phyloP scores from a whole-genome alignment of 2,329 filamentous ascomycete genomes.

The Metarhizium humberi region DNA sequence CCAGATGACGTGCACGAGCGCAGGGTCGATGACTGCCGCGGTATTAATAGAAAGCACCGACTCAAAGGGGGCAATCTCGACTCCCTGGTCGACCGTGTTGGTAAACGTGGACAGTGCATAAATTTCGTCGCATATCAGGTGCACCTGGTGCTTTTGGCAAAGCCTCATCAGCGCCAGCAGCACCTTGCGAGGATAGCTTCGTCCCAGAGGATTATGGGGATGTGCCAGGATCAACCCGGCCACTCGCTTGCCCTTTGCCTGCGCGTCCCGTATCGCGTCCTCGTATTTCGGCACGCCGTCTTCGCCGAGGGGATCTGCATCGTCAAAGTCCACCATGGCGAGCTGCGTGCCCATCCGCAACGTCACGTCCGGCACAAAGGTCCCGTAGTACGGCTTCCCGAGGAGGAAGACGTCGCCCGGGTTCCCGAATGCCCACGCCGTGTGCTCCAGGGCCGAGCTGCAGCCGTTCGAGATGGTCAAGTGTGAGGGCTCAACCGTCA shows the following conservation, averaged over 20 bases:
- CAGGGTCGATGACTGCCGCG: constrained; percentile 34
- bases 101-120: constrained; percentile 43
- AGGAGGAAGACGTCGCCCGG: constrained; percentile 31
- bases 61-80: constrained; percentile 26
- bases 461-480: constrained; percentile 30
- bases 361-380: constrained; percentile 35
- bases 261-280: constrained; percentile 26
- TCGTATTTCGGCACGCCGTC: constrained; percentile 36
- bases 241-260: constrained; percentile 29
- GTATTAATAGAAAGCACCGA: constrained; percentile 36
- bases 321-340: constrained; percentile 32
- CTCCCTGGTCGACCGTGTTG: constrained; percentile 22
- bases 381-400: constrained; percentile 37
- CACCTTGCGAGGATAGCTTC: constrained; percentile 32
- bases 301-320: constrained; percentile 31
- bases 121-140: constrained; percentile 41
- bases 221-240: constrained; percentile 40
- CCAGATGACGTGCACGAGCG: constrained; percentile 41
- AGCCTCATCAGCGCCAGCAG: constrained; percentile 33
- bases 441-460: constrained; percentile 30
- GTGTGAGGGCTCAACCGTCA: constrained; percentile 21
- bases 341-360: constrained; percentile 31
- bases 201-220: constrained; percentile 42
- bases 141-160: constrained; percentile 33
- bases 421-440: constrained; percentile 29